phyloP scores from a whole-genome alignment of 257 asterid species.

The Marsdenia floribunda region DNA sequence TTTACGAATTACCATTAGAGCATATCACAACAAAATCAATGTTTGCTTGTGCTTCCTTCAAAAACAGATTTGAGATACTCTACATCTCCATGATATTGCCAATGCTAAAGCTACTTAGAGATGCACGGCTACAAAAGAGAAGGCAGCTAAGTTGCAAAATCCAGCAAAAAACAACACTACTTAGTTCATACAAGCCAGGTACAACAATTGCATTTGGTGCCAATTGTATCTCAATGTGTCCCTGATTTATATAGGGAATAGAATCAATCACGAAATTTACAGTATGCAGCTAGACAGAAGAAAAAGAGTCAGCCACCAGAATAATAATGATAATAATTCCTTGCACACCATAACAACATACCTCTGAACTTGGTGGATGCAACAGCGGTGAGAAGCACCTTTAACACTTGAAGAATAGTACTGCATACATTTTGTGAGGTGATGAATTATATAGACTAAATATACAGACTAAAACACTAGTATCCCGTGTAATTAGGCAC shows the following conservation, averaged over 20 bases:
- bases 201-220: background rate
- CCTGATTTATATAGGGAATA: background rate
- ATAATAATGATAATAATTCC: background rate
- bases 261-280: background rate
- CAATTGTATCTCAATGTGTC: background rate
- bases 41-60: background rate
- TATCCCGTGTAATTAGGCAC: conserved; percentile 7
- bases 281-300: background rate
- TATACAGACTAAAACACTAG: conserved; percentile 18
- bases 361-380: conserved; percentile 94
- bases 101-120: background rate
- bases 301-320: background rate
- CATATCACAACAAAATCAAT: background rate
- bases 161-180: background rate
- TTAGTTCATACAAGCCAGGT: background rate
- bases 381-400: conserved; percentile 95
- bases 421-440: conserved; percentile 44
- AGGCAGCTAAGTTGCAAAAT: background rate
- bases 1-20: background rate
- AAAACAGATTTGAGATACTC: background rate
- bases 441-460: background rate
- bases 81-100: background rate
- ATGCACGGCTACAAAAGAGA: background rate
- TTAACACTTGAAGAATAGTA: conserved; percentile 92
- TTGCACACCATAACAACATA: conserved; percentile 21